Evolutionary conservation across 192 early-diverging fungal species (phyloP).

Genomic region (Funneliformis mosseae): DNA sequence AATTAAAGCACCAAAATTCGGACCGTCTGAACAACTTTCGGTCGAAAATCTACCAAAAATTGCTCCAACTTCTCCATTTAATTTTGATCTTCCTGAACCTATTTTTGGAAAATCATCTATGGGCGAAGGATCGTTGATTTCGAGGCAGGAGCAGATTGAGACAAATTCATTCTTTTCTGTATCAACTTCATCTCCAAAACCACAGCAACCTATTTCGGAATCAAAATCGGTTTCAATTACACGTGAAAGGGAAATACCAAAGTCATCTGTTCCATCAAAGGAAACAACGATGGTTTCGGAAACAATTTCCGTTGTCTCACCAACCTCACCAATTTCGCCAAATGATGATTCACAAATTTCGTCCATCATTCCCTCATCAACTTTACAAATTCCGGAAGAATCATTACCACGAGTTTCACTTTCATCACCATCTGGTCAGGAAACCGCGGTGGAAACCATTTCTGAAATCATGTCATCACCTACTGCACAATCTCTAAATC

Average conservation of each 20-base stretch:
- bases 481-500: not conserved
- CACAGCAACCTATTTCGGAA: not conserved
- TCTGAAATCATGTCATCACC: not conserved
- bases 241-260: too few species aligned
- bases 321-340: not conserved
- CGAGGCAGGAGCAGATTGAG: not conserved
- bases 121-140: not conserved
- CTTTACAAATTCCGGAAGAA: not conserved
- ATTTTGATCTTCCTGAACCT: not conserved
- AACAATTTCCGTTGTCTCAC: not conserved
- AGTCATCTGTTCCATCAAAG: too few species aligned
- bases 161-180: not conserved
- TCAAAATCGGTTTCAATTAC: too few species aligned
- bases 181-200: not conserved
- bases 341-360: not conserved
- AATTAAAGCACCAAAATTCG: not conserved
- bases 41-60: not conserved
- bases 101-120: not conserved
- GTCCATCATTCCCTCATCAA: not conserved
- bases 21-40: not conserved
- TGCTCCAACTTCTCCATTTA: not conserved
- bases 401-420: not conserved
- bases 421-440: not conserved
- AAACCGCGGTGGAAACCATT: not conserved
- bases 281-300: not conserved